Evolutionary conservation across 345 rosid species (phyloP).

Genomic region (Cardiospermum halicacabum): DNA sequence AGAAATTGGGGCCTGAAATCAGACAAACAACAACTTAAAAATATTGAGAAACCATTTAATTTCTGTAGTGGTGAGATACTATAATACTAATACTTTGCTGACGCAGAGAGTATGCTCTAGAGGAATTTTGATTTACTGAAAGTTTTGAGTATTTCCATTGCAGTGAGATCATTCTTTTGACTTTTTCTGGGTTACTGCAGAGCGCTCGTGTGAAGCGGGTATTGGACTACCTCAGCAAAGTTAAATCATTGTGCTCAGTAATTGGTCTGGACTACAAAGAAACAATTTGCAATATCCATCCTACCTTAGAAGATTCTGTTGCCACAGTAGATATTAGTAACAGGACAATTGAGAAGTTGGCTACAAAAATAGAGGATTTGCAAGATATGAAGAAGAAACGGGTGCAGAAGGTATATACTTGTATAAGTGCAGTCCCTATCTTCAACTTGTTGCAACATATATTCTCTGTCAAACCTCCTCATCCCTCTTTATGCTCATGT

Average conservation of each 20-base stretch:
- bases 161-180: background rate
- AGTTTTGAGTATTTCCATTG: background rate
- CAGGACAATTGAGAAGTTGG: constrained; percentile 42
- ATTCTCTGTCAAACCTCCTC: constrained; percentile 13
- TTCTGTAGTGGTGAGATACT: background rate
- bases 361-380: constrained; percentile 37
- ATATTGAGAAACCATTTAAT: background rate
- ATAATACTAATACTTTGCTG: background rate
- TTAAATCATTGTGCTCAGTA: constrained; percentile 48
- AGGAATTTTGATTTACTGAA: background rate
- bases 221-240: constrained; percentile 29
- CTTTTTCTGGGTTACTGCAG: constrained; percentile 24
- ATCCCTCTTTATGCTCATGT: constrained; percentile 4
- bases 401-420: constrained; percentile 47
- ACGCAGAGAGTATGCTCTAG: background rate
- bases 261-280: constrained; percentile 56
- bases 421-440: background rate
- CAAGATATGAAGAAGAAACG: constrained; percentile 48
- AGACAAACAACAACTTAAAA: background rate
- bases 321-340: constrained; percentile 41
- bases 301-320: constrained; percentile 33
- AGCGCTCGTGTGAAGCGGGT: constrained; percentile 43
- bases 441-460: background rate
- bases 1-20: background rate
- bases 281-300: constrained; percentile 36